phyloP scores from a whole-genome alignment of 495 filamentous ascomycete species.

The Penicillium cosmopolitanum region DNA sequence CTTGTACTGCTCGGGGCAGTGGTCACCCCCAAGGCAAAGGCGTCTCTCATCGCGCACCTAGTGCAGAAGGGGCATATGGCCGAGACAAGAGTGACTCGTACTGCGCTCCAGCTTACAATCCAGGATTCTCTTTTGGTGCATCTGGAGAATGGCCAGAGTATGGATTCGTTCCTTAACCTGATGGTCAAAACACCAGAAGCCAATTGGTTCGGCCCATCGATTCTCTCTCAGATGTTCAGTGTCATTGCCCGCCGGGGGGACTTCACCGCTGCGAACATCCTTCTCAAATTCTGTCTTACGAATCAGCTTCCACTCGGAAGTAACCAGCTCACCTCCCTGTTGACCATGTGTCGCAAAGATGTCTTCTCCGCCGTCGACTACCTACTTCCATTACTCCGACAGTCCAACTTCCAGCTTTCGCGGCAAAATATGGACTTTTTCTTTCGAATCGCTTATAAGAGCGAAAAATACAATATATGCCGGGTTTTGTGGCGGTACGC shows the following conservation, averaged over 20 bases:
- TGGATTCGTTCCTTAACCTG: conserved; percentile 39
- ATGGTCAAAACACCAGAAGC: conserved; percentile 33
- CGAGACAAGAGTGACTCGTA: conserved; percentile 23
- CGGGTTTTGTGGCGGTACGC: conserved; percentile 55
- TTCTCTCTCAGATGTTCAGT: conserved; percentile 43
- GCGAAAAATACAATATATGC: conserved; percentile 43
- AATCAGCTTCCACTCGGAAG: conserved; percentile 26
- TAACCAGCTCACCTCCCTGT: conserved; percentile 23
- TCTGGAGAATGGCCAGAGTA: conserved; percentile 36
- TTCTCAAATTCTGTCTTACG: conserved; percentile 36
- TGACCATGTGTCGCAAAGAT: conserved; percentile 26
- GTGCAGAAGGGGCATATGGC: conserved; percentile 36
- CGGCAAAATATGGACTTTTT: conserved; percentile 31
- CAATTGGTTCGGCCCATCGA: conserved; percentile 38
- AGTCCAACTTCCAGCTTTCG: conserved; percentile 15
- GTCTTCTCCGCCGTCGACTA: conserved; percentile 28
- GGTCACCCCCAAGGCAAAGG: conserved; percentile 34
- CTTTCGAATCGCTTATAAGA: conserved; percentile 46
- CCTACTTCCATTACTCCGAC: conserved; percentile 22
- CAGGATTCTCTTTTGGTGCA: conserved; percentile 38
- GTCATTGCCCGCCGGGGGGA: conserved; percentile 29
- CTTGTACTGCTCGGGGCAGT: conserved; percentile 40
- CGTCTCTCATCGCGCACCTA: conserved; percentile 39
- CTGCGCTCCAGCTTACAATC: conserved; percentile 35
- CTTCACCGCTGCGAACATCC: conserved; percentile 24